These are phyloP conservation scores for Gamsiella multidivaricata DNA, from an alignment of 192 early-diverging fungal species.

Conservation along the genomic window DNA sequence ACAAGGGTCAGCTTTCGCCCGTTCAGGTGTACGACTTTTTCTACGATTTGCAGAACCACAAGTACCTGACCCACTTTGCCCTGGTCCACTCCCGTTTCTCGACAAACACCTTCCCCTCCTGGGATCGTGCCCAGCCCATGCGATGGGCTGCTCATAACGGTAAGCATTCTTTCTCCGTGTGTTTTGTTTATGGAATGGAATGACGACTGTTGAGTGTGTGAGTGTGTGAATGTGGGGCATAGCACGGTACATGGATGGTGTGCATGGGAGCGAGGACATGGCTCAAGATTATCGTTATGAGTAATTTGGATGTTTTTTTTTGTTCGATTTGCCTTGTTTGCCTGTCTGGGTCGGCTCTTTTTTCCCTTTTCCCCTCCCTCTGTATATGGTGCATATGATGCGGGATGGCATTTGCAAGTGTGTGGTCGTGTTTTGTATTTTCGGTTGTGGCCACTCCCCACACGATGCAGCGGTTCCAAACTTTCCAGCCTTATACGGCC, in stretches of 20 bases:
- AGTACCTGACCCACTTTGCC: conserved; percentile 91
- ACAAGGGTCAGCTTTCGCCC: conserved; percentile 97
- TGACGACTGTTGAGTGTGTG: too few relatives aligned
- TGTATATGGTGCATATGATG: neutral
- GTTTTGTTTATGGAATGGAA: neutral
- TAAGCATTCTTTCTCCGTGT: conserved; percentile 34
- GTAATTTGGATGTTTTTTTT: conserved; percentile 18
- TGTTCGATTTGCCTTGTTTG: neutral
- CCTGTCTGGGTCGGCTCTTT: neutral
- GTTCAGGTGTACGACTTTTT: conserved; percentile 96
- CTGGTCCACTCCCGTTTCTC: conserved; percentile 99
- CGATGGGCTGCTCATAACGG: conserved; percentile 98
- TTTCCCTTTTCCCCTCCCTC: neutral
- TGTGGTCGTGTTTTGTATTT: too few relatives aligned
- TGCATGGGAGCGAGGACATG: neutral
- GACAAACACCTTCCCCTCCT: conserved; percentile 98
- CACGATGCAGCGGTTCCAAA: neutral
- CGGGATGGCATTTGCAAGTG: neutral
- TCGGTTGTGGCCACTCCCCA: too few relatives aligned
- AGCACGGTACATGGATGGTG: too few relatives aligned
- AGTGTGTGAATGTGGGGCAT: neutral
- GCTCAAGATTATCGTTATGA: conserved; percentile 24
- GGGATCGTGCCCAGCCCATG: conserved; percentile 99
- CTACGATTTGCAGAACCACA: conserved; percentile 85
- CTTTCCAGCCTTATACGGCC: neutral